Conservation (phyloP, 768 basidiomycete species). For the Pholiota conissans region DNA sequence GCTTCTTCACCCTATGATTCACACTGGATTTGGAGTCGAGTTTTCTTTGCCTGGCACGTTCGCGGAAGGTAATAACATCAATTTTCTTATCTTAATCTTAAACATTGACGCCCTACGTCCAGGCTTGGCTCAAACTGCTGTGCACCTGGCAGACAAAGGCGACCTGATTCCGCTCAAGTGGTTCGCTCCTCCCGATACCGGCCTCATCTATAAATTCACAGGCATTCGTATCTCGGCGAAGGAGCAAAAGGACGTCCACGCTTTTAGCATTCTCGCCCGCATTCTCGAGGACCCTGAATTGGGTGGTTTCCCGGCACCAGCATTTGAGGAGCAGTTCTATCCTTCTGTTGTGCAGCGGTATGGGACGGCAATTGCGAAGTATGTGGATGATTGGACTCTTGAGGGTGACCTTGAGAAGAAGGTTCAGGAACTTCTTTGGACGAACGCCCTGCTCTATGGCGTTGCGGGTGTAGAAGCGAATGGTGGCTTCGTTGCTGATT, state of each 20-base stretch:
- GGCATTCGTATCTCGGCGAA: constrained; percentile 1
- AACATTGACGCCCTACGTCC: too few relatives aligned
- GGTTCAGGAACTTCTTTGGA: constrained; percentile 54
- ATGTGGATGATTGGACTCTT: constrained; percentile 26
- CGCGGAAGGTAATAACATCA: constrained; percentile 12
- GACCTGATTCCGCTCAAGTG: constrained; percentile 7
- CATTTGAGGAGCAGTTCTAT: neutral
- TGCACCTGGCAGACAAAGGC: constrained; percentile 6
- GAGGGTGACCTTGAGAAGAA: constrained; percentile 39
- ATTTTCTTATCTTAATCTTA: too few relatives aligned
- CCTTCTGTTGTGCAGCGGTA: constrained; percentile 15
- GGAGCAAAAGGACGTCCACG: constrained; percentile 12
- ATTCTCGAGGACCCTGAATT: constrained; percentile 15
- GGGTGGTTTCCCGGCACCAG: constrained; percentile 1
- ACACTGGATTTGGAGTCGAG: constrained; percentile 54
- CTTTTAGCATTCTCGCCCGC: constrained; percentile 19
- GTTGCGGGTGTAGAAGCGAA: constrained; percentile 25
- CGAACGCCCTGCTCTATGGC: constrained; percentile 43
- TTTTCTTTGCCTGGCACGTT: constrained; percentile 39
- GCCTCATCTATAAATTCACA: constrained; percentile 13
- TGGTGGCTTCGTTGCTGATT: constrained; percentile 43
- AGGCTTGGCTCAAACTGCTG: constrained; percentile 19
- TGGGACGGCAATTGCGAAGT: constrained; percentile 33
- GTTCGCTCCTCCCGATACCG: constrained; percentile 1
- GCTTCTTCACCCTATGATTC: constrained; percentile 63